Percentiles rank a stretch among this genome's conserved stretches.
phyloP scores from a whole-genome alignment of 306 rosid genomes.

The Parietaria judaica region DNA sequence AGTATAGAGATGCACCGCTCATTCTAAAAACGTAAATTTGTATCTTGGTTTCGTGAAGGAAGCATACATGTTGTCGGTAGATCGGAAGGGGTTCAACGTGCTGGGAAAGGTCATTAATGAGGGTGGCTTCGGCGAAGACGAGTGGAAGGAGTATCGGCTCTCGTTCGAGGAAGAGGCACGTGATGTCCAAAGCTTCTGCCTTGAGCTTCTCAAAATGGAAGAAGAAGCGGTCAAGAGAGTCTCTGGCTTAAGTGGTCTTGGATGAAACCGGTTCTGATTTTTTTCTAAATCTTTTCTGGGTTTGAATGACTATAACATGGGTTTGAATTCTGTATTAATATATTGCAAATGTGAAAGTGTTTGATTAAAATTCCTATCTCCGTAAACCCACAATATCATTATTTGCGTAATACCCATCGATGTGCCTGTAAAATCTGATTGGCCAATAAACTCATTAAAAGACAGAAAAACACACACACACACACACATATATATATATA shows the following conservation, averaged over 20 bases:
- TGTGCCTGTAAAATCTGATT: no score
- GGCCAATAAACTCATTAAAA: no score
- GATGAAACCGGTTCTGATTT: not conserved
- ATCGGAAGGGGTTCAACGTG: conserved; percentile 72
- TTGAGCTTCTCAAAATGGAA: conserved; percentile 76
- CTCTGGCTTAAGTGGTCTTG: conserved; percentile 59
- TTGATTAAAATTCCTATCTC: not conserved
- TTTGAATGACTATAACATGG: no score
- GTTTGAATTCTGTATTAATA: no score
- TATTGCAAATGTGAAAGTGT: not conserved
- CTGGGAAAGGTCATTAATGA: conserved; percentile 49
- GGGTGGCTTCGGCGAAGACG: conserved; percentile 40
- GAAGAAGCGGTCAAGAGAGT: conserved; percentile 57
- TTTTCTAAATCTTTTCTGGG: not conserved
- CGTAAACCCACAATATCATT: no score
- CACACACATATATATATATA: no score
- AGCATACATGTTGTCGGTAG: conserved; percentile 54
- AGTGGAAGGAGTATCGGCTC: conserved; percentile 72
- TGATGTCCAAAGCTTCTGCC: conserved; percentile 54
- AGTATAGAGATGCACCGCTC: no score
- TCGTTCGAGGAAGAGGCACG: conserved; percentile 51
- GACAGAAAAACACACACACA: no score
- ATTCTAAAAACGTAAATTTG: no score
- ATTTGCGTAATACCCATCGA: not conserved
- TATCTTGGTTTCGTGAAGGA: conserved; percentile 37